Percentiles rank a stretch among this genome's conserved stretches.
These are phyloP conservation scores for Mycena latifolia DNA, from an alignment of 768 basidiomycete species.

Conservation along the genomic window DNA sequence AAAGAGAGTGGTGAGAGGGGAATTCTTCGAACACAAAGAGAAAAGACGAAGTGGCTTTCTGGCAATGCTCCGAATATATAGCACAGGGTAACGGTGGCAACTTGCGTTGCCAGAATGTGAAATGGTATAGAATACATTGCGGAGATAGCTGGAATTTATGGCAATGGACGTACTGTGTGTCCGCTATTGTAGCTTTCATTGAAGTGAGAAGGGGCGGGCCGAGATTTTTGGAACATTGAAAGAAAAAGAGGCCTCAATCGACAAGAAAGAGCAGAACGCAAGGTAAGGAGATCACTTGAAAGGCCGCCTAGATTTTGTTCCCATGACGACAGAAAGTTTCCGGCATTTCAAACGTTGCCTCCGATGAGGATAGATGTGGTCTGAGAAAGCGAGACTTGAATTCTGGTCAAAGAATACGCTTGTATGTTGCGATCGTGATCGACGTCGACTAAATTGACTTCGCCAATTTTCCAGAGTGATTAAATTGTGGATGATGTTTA, in stretches of 20 bases:
- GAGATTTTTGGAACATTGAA: constrained; percentile 17
- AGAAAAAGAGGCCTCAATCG: neutral
- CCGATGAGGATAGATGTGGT: too few species aligned
- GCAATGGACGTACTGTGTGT: constrained; percentile 20
- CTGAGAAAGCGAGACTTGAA: too few species aligned
- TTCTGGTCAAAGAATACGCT: too few species aligned
- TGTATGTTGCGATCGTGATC: too few species aligned
- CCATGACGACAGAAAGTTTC: constrained; percentile 31
- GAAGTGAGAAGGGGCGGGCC: constrained; percentile 18
- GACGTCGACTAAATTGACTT: too few species aligned
- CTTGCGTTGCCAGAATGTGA: constrained; percentile 9
- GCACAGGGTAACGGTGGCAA: constrained; percentile 32
- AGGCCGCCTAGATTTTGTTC: constrained; percentile 7
- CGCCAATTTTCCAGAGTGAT: too few species aligned
- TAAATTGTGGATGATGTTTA: too few species aligned
- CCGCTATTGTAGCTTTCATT: constrained; percentile 33
- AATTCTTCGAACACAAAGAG: constrained; percentile 15
- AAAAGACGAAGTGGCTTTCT: neutral
- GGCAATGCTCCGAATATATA: constrained; percentile 12
- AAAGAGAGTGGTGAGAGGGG: constrained; percentile 28
- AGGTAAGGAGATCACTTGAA: neutral
- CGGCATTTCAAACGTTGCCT: too few species aligned
- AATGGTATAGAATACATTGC: constrained; percentile 3
- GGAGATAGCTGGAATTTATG: constrained; percentile 1
- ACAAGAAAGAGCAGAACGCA: neutral